Conservation (phyloP, 192 early-diverging fungal species). For the Phlyctochytrium bullatum region DNA sequence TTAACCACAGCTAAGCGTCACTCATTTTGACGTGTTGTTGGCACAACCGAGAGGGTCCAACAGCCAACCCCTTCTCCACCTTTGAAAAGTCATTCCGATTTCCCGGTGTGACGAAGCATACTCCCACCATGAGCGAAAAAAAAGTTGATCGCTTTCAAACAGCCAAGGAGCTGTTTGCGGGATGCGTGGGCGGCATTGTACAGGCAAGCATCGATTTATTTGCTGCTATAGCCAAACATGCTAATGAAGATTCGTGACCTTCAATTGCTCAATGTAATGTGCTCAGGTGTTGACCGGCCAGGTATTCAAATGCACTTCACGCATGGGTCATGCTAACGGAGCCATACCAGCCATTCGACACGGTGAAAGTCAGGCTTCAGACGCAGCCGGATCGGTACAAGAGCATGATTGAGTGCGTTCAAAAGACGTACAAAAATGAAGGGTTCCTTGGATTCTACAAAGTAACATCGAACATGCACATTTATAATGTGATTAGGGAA, state of each 20-base stretch:
- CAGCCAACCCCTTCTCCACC: too few relatives aligned
- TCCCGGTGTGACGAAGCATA: too few relatives aligned
- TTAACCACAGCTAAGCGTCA: too few relatives aligned
- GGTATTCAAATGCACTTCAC: constrained; percentile 12
- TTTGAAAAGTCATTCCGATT: too few relatives aligned
- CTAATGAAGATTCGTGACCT: not conserved
- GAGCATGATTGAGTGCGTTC: constrained; percentile 84
- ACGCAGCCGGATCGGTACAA: constrained; percentile 83
- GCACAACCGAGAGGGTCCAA: too few relatives aligned
- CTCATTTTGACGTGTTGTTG: too few relatives aligned
- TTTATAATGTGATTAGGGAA: constrained; percentile 73
- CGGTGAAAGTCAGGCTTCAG: constrained; percentile 75
- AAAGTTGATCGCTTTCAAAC: constrained; percentile 23
- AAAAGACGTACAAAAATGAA: constrained; percentile 77
- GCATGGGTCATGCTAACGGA: constrained; percentile 8
- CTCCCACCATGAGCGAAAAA: not conserved
- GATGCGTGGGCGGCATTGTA: constrained; percentile 50
- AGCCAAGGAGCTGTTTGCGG: constrained; percentile 55
- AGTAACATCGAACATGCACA: too few relatives aligned
- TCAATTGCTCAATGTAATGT: not conserved
- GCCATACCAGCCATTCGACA: constrained; percentile 44
- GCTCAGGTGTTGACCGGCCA: constrained; percentile 45
- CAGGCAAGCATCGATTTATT: constrained; percentile 31
- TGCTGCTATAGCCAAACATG: not conserved
- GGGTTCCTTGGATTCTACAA: constrained; percentile 83